Evolutionary conservation across 2,329 filamentous ascomycete genomes (phyloP), one percentile per base, ranked within the genome.

Genomic region (Colletotrichum sp.): DNA sequence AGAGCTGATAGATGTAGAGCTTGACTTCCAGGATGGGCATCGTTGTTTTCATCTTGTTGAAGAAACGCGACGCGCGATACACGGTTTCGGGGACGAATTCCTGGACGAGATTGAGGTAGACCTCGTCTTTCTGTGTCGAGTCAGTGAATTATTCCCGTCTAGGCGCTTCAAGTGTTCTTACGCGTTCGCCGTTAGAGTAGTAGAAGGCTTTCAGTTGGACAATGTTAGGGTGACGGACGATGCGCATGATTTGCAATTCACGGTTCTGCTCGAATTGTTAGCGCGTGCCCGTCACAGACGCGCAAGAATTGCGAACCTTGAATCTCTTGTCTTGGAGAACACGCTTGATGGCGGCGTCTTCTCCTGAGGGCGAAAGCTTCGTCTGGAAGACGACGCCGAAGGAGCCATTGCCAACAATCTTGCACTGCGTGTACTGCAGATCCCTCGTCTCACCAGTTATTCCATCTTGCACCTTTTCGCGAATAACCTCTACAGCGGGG

Each of bases 1-100:
- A 99, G 71, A 99, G 94, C 89, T 99, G 97, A 88, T 99, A 99
- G 84, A 96, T 99, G 90, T 99, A 99, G 78, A 99, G 94, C 90
- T 99, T 99, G 84, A 99, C 96, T 87, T 99, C 97, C 81, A 99
- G 92, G 81, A 96, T 98, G 18, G 97, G 97, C 97, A 99, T 99
- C 69, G 96, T 98, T 8, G 96, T 98, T 93, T 99, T 99, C 94
- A 99, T 94, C 90, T 99, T 99, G 91, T 98, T 99, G 91, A 99
- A 99, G 89, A 98, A 99, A 82, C 97, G 94, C 78, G 97, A 99
- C 59, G 97, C 97, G 83, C 97, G 94, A 87, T 99, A 99, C 68
- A 99, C 97, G 14, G 97, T 99, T 89, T 99, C 97, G 67, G 97
- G 97, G 66, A 99, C 97, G 82, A 96, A 99, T 85, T 99, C 97